Evolutionary conservation across 345 rosid species (phyloP), one percentile per base, ranked within the genome.

Genomic region (Sisymbrium irio): DNA sequence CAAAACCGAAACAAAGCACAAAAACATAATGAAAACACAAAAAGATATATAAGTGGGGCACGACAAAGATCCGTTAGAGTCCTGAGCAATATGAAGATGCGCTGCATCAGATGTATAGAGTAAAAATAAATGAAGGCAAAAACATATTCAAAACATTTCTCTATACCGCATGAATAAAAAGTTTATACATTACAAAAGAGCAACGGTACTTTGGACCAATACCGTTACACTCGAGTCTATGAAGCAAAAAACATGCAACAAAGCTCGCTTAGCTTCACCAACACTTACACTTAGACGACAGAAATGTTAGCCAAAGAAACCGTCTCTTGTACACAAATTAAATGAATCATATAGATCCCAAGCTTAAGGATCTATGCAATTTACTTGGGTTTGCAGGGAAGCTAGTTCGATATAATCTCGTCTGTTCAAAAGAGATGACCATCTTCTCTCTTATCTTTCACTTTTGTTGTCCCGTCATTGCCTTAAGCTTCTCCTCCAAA

Each of bases 401-500:
- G 35, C 67, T 40, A 60, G 50, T 41, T 22, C 36, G n/a, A 50
- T 9, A 51, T 28, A 36, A 53, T 42, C 37, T 44, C 54, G 44
- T 42, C 20, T 36, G 25, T 22, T 69, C 51, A 39, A 71, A 77
- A 55, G 76, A 55, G 60, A 63, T 61, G 44, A 28, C 28, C 66
- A 69, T 54, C 50, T 60, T 51, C 40, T 60, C n/a, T 25, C 46
- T 62, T 59, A 73, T 79, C 63, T 83, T 80, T 69, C 36, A 80
- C 82, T 85, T 82, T 66, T 46, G 83, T 72, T 89, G 89, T 58
- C 83, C 85, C 1, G 75, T 80, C 85, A 92, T 92, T 57, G 96
- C 96, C 68, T 88, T 87, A 62, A 95, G 81, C 85, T 92, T 95
- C 57, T 87, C 87, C 74, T 92, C 99, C 50, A 92, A 75, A 5